Evolutionary conservation across 1,284 basidiomycete species (phyloP).

Genomic region (Malassezia slooffiae): DNA sequence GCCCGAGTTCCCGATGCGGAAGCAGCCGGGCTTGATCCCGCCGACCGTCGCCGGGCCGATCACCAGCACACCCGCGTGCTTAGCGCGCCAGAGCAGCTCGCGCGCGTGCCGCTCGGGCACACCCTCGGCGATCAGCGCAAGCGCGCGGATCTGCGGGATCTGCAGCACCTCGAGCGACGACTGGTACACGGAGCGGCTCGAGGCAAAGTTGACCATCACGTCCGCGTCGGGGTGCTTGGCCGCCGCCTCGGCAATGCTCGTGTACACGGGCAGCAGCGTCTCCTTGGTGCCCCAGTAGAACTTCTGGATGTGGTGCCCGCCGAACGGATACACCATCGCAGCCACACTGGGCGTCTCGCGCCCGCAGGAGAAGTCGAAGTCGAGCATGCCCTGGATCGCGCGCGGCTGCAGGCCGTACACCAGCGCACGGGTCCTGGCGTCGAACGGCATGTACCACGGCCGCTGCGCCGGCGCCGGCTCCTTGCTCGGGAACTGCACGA

Average conservation of each 20-base stretch:
- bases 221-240: constrained; percentile 94
- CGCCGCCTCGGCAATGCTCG: constrained; percentile 78
- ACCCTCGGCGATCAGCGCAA: constrained; percentile 95
- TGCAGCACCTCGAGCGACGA: constrained; percentile 82
- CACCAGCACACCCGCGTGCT: constrained; percentile 79
- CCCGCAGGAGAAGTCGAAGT: constrained; percentile 98
- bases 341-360: constrained; percentile 85
- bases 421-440: constrained; percentile 80
- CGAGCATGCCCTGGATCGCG: constrained; percentile 99
- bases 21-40: constrained; percentile 99
- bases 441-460: constrained; percentile 52
- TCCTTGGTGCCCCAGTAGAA: constrained; percentile 99
- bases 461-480: constrained; percentile 21
- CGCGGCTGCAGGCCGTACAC: constrained; percentile 97
- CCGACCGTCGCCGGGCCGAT: constrained; percentile 97
- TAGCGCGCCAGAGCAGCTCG: constrained; percentile 82
- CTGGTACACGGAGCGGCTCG: constrained; percentile 83
- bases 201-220: constrained; percentile 96
- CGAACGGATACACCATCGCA: constrained; percentile 99
- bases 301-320: constrained; percentile 99
- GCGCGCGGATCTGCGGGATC: constrained; percentile 61
- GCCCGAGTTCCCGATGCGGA: constrained; percentile 98
- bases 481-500: constrained; percentile 63
- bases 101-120: constrained; percentile 94
- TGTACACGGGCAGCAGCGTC: constrained; percentile 94